These are phyloP conservation scores for Tarenaya hassleriana DNA, from an alignment of 345 rosid species.

Conservation along the genomic window DNA sequence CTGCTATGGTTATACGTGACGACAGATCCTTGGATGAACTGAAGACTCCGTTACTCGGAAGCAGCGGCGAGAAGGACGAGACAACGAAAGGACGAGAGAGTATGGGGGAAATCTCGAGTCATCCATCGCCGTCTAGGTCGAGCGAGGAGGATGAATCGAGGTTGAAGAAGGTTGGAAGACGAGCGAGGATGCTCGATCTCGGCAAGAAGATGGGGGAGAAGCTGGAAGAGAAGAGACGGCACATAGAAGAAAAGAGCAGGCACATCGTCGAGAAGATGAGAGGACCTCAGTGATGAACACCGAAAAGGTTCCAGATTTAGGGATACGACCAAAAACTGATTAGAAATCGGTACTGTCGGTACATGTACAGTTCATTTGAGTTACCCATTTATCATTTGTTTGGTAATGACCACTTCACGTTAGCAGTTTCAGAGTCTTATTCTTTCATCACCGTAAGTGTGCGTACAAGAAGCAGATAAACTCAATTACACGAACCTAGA, in stretches of 20 bases:
- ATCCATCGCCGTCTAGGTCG: slow-evolving; percentile 23
- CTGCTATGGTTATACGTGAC: slow-evolving; percentile 17
- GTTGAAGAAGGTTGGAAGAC: slow-evolving; percentile 57
- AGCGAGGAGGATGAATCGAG: slow-evolving; percentile 47
- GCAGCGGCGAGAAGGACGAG: slow-evolving; percentile 34
- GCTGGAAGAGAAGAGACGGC: slow-evolving; percentile 81
- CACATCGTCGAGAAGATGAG: slow-evolving; percentile 84
- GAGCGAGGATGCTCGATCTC: slow-evolving; percentile 68
- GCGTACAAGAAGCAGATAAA: slow-evolving; percentile 15
- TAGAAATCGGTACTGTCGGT: neutral
- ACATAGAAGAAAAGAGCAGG: slow-evolving; percentile 71
- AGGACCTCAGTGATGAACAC: slow-evolving; percentile 29
- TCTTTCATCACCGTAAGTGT: slow-evolving; percentile 15
- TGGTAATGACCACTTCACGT: slow-evolving; percentile 1
- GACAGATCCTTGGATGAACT: slow-evolving; percentile 46
- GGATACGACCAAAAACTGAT: slow-evolving; percentile 1
- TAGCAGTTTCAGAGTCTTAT: slow-evolving; percentile 14
- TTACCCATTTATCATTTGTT: slow-evolving; percentile 15
- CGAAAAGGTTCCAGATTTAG: slow-evolving; percentile 13
- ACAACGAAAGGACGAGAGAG: slow-evolving; percentile 8
- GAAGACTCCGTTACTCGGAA: slow-evolving; percentile 42
- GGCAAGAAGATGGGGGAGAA: slow-evolving; percentile 91
- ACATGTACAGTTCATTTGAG: no score
- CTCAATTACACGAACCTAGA: slow-evolving; percentile 13
- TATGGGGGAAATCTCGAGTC: slow-evolving; percentile 25